Conservation (phyloP, 2,329 filamentous ascomycete genomes). For the Talaromyces islandicus region DNA sequence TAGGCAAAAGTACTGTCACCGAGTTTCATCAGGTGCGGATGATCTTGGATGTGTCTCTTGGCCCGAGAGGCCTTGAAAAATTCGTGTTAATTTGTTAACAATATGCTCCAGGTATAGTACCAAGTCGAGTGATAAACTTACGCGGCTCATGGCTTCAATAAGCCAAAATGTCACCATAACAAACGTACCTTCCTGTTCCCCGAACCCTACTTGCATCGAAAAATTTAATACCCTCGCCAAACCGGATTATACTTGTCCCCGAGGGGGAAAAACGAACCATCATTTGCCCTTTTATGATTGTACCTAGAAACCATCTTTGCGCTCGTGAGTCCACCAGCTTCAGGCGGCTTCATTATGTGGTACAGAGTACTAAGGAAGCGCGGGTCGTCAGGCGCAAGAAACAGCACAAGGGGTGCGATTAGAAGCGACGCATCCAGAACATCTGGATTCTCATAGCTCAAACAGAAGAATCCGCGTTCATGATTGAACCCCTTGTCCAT, state of each 20-base stretch:
- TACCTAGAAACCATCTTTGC: not conserved
- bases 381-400: not conserved
- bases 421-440: not conserved
- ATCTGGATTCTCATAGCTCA: not conserved
- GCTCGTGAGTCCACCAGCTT: not conserved
- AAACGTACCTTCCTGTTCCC: not conserved
- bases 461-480: not conserved
- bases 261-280: not conserved
- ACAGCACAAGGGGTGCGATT: not conserved
- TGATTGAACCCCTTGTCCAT: not conserved
- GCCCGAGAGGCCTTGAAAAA: not conserved
- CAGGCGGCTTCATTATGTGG: not conserved
- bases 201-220: not conserved
- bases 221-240: not conserved
- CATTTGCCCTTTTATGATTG: not conserved
- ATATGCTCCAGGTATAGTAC: not conserved
- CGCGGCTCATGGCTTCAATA: not conserved
- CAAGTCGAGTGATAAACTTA: not conserved
- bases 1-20: not conserved
- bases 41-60: not conserved
- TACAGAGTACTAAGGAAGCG: not conserved
- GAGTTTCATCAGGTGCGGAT: not conserved
- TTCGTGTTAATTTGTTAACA: too few relatives aligned
- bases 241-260: not conserved
- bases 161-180: not conserved